Evolutionary conservation across 257 asterid genomes (phyloP).

Genomic region (Euphrasia confusa): DNA sequence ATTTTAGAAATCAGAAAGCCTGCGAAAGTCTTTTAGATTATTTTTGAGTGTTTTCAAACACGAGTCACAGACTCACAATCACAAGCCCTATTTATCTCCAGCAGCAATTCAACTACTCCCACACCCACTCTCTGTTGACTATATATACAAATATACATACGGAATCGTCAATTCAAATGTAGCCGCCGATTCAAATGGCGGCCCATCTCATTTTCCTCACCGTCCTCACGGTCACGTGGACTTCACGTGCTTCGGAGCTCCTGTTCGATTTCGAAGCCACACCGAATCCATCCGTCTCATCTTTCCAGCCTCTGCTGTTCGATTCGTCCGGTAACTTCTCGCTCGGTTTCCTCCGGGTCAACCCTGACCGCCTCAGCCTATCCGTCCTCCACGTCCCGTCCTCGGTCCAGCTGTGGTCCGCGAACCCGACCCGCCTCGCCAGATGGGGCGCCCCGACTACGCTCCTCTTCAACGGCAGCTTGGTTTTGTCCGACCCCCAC

Average conservation of each 20-base stretch:
- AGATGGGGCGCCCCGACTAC: slow-evolving; percentile 55
- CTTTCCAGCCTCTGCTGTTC: slow-evolving; percentile 56
- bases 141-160: no score
- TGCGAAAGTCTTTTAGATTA: no score
- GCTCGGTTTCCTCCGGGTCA: slow-evolving; percentile 68
- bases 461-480: slow-evolving; percentile 66
- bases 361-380: slow-evolving; percentile 39
- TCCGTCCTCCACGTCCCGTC: slow-evolving; percentile 67
- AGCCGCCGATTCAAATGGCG: no score
- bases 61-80: no score
- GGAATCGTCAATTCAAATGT: no score
- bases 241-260: slow-evolving; percentile 34
- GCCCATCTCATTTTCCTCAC: slow-evolving; percentile 20
- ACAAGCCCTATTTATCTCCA: no score
- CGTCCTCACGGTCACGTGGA: slow-evolving; percentile 24
- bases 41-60: no score
- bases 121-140: no score
- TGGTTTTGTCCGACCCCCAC: slow-evolving; percentile 53
- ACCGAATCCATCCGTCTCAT: slow-evolving; percentile 40
- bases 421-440: slow-evolving; percentile 37
- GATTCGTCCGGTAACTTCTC: slow-evolving; percentile 73
- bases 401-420: slow-evolving; percentile 56
- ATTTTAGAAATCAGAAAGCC: no score
- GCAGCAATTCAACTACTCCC: no score
- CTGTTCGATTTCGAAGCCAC: slow-evolving; percentile 50